Percentiles rank a stretch among this genome's conserved stretches.
Conservation (phyloP, 2,329 filamentous ascomycete genomes). For the Calonectria pauciramosa region DNA sequence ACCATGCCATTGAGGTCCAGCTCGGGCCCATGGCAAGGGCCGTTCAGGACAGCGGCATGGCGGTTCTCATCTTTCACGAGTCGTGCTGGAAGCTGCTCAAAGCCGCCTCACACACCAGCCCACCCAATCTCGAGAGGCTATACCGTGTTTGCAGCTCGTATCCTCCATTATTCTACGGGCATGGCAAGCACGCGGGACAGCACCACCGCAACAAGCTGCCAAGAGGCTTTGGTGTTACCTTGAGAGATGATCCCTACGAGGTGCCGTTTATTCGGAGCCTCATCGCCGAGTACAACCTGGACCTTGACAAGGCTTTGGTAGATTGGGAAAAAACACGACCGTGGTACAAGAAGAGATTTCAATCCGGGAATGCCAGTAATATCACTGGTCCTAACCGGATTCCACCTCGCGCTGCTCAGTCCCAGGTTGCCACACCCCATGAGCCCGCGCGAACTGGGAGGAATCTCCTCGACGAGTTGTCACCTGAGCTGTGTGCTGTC, state of each 20-base stretch:
- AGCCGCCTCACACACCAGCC: background rate
- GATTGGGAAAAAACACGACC: background rate
- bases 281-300: background rate
- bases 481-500: background rate
- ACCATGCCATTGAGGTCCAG: background rate
- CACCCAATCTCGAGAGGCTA: background rate
- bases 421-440: background rate
- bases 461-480: background rate
- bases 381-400: background rate
- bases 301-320: background rate
- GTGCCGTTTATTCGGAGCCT: background rate
- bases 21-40: background rate
- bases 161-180: background rate
- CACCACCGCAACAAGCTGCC: no score
- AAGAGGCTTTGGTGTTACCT: background rate
- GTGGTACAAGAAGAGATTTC: background rate
- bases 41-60: background rate
- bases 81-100: background rate
- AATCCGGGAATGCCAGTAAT: background rate
- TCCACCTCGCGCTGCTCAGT: background rate
- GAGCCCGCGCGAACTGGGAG: background rate
- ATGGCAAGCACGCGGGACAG: background rate
- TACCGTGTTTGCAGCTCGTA: background rate
- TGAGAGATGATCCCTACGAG: background rate
- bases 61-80: background rate